phyloP scores from a whole-genome alignment of 176 grass and related monocot species.

The bread wheat (Triticum aestivum) region IWGSC_CS_RefSeq_v2.1 NC_057797.1:176393890-176394389 shows the following conservation, averaged over 20 bases:
- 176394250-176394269: background rate
- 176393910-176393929: background rate
- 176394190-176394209: background rate
- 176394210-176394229: constrained; percentile 2
- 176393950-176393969: constrained; percentile 25
- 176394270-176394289: no score
- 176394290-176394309: no score
- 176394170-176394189: background rate
- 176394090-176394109: constrained; percentile 32
- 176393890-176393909: background rate
- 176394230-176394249: background rate
- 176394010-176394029: constrained; percentile 3
- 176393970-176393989: background rate
- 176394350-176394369: no score
- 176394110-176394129: constrained; percentile 15
- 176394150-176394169: background rate
- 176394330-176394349: no score
- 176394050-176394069: background rate
- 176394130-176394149: constrained; percentile 8
- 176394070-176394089: constrained; percentile 37
- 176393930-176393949: background rate
- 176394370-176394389: no score
- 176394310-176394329: no score
- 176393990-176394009: background rate
- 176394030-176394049: background rate